phyloP scores from a whole-genome alignment of 2,329 filamentous ascomycete genomes.

The Emergomyces africanus region DNA sequence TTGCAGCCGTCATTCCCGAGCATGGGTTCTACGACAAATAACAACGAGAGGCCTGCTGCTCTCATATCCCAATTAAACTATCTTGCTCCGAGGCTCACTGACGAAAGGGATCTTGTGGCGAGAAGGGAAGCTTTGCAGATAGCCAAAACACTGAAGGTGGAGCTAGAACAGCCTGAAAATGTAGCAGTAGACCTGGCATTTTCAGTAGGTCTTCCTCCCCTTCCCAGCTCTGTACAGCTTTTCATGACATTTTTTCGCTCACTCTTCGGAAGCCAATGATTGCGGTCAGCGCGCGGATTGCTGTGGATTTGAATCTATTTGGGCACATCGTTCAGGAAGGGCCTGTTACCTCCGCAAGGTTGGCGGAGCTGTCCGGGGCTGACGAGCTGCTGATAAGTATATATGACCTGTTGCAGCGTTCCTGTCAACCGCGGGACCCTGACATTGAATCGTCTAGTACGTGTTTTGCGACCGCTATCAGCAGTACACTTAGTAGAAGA shows the following conservation, averaged over 20 bases:
- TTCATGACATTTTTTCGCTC: neutral
- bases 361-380: conserved; percentile 2
- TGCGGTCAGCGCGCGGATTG: conserved; percentile 2
- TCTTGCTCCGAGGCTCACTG: neutral
- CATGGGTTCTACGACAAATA: neutral
- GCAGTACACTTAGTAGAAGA: neutral
- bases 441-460: neutral
- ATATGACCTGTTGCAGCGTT: neutral
- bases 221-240: neutral
- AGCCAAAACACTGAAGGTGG: neutral
- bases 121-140: neutral
- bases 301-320: conserved; percentile 2
- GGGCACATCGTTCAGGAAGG: neutral
- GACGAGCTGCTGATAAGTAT: conserved; percentile 3
- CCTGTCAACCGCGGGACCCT: neutral
- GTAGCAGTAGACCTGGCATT: conserved; percentile 1
- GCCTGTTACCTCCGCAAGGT: neutral
- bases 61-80: neutral
- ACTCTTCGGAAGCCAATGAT: conserved; percentile 1
- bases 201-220: neutral
- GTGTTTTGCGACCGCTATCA: conserved; percentile 1
- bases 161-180: conserved; percentile 3
- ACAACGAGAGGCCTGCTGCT: neutral
- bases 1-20: neutral
- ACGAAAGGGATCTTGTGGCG: neutral